Percentiles rank a stretch among this genome's conserved stretches.
Evolutionary conservation across 768 basidiomycete genomes (phyloP).

Genomic region (Gloeopeniophorella convolvens): DNA sequence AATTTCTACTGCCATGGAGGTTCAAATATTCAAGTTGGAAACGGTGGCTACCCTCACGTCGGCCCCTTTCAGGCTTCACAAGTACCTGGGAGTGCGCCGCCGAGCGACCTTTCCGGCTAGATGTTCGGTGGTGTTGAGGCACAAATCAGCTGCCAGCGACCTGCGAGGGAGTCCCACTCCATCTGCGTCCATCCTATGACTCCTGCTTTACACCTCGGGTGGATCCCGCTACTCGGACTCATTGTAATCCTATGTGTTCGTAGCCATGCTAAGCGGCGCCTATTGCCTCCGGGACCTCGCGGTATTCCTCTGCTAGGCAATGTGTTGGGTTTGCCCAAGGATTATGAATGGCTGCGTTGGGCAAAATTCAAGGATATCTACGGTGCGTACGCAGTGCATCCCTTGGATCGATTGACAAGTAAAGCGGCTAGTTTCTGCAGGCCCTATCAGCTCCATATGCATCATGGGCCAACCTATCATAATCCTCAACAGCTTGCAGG

Average conservation of each 20-base stretch:
- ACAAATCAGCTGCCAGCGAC: too few relatives aligned
- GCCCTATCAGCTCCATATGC: conserved; percentile 9
- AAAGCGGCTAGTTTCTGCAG: neutral
- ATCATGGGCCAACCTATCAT: conserved; percentile 8
- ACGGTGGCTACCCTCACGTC: too few relatives aligned
- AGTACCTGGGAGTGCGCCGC: too few relatives aligned
- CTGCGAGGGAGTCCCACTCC: too few relatives aligned
- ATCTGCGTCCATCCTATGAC: neutral
- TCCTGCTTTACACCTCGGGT: neutral
- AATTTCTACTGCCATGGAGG: too few relatives aligned
- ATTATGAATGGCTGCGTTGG: conserved; percentile 9
- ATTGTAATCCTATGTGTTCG: neutral
- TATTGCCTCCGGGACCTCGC: conserved; percentile 11
- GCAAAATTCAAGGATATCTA: conserved; percentile 9
- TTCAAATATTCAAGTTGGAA: too few relatives aligned
- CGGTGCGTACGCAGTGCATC: neutral
- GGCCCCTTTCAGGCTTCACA: too few relatives aligned
- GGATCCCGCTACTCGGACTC: neutral
- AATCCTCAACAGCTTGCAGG: conserved; percentile 10
- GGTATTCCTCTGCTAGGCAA: conserved; percentile 11
- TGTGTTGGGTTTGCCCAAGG: neutral
- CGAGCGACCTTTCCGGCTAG: too few relatives aligned
- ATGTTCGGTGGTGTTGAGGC: too few relatives aligned
- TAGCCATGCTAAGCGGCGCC: neutral
- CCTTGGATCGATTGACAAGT: neutral